These are phyloP conservation scores for Globisporangium viniferum DNA, from an alignment of 352 stramenopile species.

Conservation along the genomic window DNA sequence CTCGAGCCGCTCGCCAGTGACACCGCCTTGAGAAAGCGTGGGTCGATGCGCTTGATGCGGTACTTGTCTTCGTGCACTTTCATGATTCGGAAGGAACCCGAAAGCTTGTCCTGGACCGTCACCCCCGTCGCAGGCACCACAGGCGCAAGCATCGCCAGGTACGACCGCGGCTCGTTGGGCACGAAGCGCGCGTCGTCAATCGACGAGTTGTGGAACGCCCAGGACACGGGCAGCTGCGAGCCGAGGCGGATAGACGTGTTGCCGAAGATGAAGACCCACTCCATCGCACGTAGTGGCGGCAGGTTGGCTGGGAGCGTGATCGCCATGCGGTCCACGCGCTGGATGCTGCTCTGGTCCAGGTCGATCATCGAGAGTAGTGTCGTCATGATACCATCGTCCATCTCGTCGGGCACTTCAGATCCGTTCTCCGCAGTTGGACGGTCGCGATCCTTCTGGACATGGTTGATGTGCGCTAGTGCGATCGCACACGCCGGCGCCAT, in stretches of 20 bases:
- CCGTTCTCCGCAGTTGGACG: slow-evolving; percentile 18
- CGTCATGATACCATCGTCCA: slow-evolving; percentile 66
- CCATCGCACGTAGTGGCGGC: slow-evolving; percentile 32
- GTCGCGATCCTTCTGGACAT: slow-evolving; percentile 55
- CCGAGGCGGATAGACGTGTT: slow-evolving; percentile 37
- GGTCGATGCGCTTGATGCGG: slow-evolving; percentile 53
- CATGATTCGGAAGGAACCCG: slow-evolving; percentile 65
- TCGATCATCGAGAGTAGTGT: slow-evolving; percentile 82
- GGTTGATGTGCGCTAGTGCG: slow-evolving; percentile 73
- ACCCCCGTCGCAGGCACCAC: slow-evolving; percentile 44
- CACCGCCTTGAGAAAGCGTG: slow-evolving; percentile 36
- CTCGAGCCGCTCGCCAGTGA: slow-evolving; percentile 20
- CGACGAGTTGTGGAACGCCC: slow-evolving; percentile 63
- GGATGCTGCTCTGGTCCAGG: slow-evolving; percentile 57
- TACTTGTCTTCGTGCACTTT: slow-evolving; percentile 58
- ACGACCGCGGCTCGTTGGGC: slow-evolving; percentile 57
- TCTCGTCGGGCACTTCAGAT: slow-evolving; percentile 40
- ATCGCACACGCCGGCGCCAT: slow-evolving; percentile 69
- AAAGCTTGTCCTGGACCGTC: slow-evolving; percentile 69
- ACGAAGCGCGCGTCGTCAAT: slow-evolving; percentile 73
- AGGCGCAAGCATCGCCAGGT: slow-evolving; percentile 39
- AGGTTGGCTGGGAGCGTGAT: slow-evolving; percentile 44
- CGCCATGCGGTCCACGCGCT: slow-evolving; percentile 66
- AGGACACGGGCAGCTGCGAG: slow-evolving; percentile 54
- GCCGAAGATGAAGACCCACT: slow-evolving; percentile 57